These are phyloP conservation scores for Irpex rosettiformis DNA, from an alignment of 1,284 basidiomycete genomes.

Conservation along the genomic window DNA sequence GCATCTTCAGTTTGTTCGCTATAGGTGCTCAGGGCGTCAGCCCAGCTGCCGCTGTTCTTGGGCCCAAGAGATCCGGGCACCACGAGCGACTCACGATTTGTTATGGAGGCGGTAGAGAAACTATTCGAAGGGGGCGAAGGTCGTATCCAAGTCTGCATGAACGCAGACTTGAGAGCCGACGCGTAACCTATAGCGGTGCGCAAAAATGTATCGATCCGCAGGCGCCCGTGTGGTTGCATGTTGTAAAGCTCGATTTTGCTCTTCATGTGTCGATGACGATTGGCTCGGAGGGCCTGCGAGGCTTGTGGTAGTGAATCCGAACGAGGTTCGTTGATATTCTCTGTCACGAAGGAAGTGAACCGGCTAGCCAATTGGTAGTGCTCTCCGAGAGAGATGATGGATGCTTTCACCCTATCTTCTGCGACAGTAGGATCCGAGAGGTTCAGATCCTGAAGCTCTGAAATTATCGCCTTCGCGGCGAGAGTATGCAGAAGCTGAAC, in stretches of 20 bases:
- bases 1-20: background rate
- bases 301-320: background rate
- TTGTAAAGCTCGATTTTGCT: background rate
- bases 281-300: background rate
- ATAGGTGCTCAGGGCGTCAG: background rate
- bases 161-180: background rate
- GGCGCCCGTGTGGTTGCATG: background rate
- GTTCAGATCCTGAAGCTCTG: slow-evolving; percentile 4
- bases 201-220: background rate
- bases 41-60: background rate
- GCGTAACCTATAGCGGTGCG: background rate
- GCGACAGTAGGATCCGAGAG: background rate
- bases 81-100: background rate
- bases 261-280: background rate
- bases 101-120: background rate
- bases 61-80: background rate
- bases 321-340: background rate
- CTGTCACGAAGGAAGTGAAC: slow-evolving; percentile 9
- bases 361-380: slow-evolving; percentile 11
- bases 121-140: background rate
- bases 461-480: slow-evolving; percentile 16
- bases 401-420: slow-evolving; percentile 10
- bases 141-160: background rate
- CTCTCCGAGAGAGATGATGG: slow-evolving; percentile 8
- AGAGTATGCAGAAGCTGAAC: slow-evolving; percentile 15